Base-by-base conservation (phyloP, 2,329 filamentous ascomycete genomes). In the Didymella glomerata region DNA sequence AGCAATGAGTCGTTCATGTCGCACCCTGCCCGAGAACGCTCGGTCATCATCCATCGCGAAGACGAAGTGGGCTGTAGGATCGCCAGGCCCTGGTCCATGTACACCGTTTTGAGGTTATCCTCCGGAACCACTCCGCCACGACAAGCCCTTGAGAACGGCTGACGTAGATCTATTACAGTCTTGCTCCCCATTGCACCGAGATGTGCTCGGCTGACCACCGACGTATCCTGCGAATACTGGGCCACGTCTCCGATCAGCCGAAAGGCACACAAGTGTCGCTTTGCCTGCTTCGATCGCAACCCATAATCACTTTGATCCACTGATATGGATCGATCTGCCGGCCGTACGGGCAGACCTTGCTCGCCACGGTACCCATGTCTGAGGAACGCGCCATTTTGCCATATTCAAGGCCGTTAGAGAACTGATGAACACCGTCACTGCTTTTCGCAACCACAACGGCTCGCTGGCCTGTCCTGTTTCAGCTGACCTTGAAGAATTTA, bases 181-280 rank as follows among this genome's bases (percentile, higher is more conserved):
- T 63, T 69, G 62, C 64, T 64, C 63, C 67, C 66, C 42, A 52
- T 48, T 48, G 65, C 63, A 60, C 57, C 62, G 64, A 65, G 55
- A 61, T 66, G 63, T 60, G 67, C 65, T 70, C 67, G 68, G 65
- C 68, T 71, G 71, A 69, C 65, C 67, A 62, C 62, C 60, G 63
- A 63, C 50, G 67, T 54, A 64, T 65, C 57, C 63, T 63, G 67
- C 55, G 54, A 52, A 52, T 56, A 54, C 46, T 57, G 57, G 57
- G 69, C 70, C 66, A 75, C 71, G 71, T 68, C 68, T 74, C 65
- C 73, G 71, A 76, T 76, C 72, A 75, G 69, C 72, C 74, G 70
- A 68, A 67, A 66, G 64, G 54, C 58, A 68, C 53, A 48, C 55
- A 45, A 38, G 56, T 45, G 38, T 42, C 61, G 57, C 60, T 53